Evolutionary conservation across 371 early-diverging fungal species (phyloP), one percentile per base, ranked within the genome.

Genomic region (Mortierella sp.): DNA sequence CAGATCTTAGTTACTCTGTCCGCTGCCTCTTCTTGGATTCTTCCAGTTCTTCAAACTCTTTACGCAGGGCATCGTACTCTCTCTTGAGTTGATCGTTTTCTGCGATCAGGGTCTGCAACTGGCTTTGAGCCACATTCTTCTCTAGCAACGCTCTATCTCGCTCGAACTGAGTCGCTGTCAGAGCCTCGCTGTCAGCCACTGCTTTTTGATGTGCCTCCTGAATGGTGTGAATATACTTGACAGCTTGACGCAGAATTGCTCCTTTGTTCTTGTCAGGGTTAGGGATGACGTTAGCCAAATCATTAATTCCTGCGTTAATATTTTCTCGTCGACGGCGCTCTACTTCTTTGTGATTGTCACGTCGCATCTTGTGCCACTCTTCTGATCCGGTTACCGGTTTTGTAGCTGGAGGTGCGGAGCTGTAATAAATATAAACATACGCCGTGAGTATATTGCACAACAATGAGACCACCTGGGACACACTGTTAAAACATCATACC

Each of bases 271-370:
- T 95, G 67, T 96, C 97, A 35, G 89, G 87, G 17, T 93, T 94
- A 5, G 98, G 98, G 9, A 98, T 88, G 22, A 96, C 85, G 51
- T 88, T 85, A 3, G 95, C 93, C 31, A 98, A 76, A 23, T 93
- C 93, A 64, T 90, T 92, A 70, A 98, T 97, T 1, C 96, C 96
- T 4, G 90, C 91, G 72, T 96, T 96, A 82, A 98, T 98, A 2
- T 91, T 92, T 75, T 98, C 98, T 45, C 98, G 92, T 49, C 98
- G 92, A 55, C 95, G 89, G 47, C 96, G 89, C 82, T 98, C 98
- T 3, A 98, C 96, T 64, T 95, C 92, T 85, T 97, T 97, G 85
- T 97, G 98, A 78, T 91, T 96, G 66, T 96, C 94, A 6, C 93
- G 88, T 35, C 96, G 93, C 63, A 87, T 73, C 28, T 87, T 85